Evolutionary conservation across 768 basidiomycete species (phyloP).

Genomic region (Nidularia sp.): DNA sequence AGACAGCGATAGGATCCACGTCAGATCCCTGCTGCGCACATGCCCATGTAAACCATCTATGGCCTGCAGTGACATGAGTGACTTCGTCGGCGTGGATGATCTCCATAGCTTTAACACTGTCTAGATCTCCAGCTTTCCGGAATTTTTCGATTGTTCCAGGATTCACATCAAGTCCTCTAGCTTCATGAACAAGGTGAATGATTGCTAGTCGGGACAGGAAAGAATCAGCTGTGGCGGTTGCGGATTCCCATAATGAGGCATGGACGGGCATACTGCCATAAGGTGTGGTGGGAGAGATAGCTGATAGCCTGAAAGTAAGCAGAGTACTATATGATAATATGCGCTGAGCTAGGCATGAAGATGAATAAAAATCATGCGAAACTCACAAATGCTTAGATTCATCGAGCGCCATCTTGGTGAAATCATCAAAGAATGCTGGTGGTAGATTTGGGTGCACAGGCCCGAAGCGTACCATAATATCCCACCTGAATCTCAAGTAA

Average conservation of each 20-base stretch:
- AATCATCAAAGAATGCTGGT: constrained; percentile 75
- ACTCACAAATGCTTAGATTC: constrained; percentile 77
- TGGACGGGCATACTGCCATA: constrained; percentile 77
- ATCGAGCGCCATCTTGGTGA: constrained; percentile 80
- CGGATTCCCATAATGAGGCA: constrained; percentile 78
- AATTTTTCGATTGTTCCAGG: constrained; percentile 76
- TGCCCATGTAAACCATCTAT: constrained; percentile 80
- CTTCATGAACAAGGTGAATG: constrained; percentile 85
- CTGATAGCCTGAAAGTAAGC: constrained; percentile 55
- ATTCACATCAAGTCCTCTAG: constrained; percentile 80
- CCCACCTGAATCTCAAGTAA: constrained; percentile 48
- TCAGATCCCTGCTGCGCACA: constrained; percentile 42
- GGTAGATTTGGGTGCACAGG: constrained; percentile 57
- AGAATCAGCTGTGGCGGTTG: constrained; percentile 60
- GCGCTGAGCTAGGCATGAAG: neutral
- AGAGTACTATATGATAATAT: constrained; percentile 34
- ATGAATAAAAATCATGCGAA: neutral
- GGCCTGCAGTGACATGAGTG: constrained; percentile 77
- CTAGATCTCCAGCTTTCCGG: constrained; percentile 57
- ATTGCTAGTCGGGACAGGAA: constrained; percentile 73
- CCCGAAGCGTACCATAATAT: constrained; percentile 78
- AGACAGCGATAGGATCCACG: constrained; percentile 58
- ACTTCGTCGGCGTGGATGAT: constrained; percentile 81
- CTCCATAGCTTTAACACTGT: constrained; percentile 66
- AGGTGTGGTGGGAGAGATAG: constrained; percentile 58